Conservation (phyloP, 441 rosid species). For the Sinapis alba region DNA sequence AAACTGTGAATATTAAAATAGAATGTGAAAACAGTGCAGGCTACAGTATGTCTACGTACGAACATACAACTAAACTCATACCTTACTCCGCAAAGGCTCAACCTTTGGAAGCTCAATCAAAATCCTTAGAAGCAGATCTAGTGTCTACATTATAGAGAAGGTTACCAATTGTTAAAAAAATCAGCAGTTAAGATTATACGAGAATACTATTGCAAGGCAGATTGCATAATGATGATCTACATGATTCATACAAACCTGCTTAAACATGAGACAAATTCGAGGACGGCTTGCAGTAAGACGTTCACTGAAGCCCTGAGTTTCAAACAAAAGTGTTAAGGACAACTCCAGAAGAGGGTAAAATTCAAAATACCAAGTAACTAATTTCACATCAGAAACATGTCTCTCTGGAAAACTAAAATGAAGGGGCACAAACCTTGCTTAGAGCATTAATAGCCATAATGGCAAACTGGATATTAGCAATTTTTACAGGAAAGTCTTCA, state of each 20-base stretch:
- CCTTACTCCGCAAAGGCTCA: slow-evolving; percentile 78
- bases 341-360: neutral
- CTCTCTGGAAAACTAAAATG: slow-evolving; percentile 35
- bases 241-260: slow-evolving; percentile 61
- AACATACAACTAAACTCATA: slow-evolving; percentile 44
- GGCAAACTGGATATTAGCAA: slow-evolving; percentile 74
- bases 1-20: too few relatives aligned
- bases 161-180: slow-evolving; percentile 10
- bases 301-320: slow-evolving; percentile 83
- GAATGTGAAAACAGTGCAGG: slow-evolving; percentile 14
- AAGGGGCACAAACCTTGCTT: slow-evolving; percentile 73
- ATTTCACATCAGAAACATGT: slow-evolving; percentile 13
- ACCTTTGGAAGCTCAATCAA: slow-evolving; percentile 79
- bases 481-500: slow-evolving; percentile 60
- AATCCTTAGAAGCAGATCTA: slow-evolving; percentile 84
- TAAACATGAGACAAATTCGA: slow-evolving; percentile 85
- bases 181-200: slow-evolving; percentile 12
- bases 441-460: slow-evolving; percentile 89
- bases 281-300: slow-evolving; percentile 91
- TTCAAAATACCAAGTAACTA: slow-evolving; percentile 4
- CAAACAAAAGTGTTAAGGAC: slow-evolving; percentile 32
- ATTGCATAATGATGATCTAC: neutral
- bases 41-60: neutral
- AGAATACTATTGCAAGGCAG: neutral
- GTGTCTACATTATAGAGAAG: slow-evolving; percentile 56